These are phyloP conservation scores for Pogostemon cablin DNA, from an alignment of 257 asterid genomes.

Conservation along the genomic window DNA sequence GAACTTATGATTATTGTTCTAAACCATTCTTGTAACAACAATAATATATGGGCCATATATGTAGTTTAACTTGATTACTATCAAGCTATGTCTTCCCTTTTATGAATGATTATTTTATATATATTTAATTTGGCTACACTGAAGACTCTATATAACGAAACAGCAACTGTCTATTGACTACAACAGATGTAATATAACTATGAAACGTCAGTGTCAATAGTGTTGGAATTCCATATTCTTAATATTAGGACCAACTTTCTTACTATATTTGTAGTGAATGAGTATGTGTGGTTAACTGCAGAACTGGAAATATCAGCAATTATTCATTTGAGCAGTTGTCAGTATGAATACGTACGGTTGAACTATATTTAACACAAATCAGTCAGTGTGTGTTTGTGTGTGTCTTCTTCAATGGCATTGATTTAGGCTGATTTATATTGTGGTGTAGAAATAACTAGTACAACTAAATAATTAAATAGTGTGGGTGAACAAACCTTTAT, in stretches of 20 bases:
- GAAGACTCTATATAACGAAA: too few species aligned
- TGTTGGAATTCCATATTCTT: not conserved
- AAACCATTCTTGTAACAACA: not conserved
- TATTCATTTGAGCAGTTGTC: constrained; percentile 21
- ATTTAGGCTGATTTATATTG: not conserved
- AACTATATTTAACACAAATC: constrained; percentile 24
- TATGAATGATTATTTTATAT: too few species aligned
- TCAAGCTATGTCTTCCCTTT: too few species aligned
- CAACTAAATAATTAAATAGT: not conserved
- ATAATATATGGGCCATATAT: constrained; percentile 4
- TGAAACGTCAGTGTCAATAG: not conserved
- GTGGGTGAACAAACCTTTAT: constrained; percentile 15
- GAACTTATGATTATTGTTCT: constrained; percentile 7
- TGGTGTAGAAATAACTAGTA: not conserved
- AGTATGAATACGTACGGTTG: constrained; percentile 24
- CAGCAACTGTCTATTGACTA: too few species aligned
- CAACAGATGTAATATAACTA: too few species aligned
- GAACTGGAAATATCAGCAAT: not conserved
- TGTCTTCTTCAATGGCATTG: not conserved
- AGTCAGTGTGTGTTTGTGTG: not conserved
- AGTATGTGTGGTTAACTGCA: not conserved
- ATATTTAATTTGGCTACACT: too few species aligned
- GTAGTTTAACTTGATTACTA: too few species aligned
- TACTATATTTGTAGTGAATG: too few species aligned
- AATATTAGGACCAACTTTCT: too few species aligned